A percentile compares a stretch with the other conserved stretches of the same genome.
Evolutionary conservation across 257 asterid species (phyloP).

Genomic region (Solanum sitiens): DNA sequence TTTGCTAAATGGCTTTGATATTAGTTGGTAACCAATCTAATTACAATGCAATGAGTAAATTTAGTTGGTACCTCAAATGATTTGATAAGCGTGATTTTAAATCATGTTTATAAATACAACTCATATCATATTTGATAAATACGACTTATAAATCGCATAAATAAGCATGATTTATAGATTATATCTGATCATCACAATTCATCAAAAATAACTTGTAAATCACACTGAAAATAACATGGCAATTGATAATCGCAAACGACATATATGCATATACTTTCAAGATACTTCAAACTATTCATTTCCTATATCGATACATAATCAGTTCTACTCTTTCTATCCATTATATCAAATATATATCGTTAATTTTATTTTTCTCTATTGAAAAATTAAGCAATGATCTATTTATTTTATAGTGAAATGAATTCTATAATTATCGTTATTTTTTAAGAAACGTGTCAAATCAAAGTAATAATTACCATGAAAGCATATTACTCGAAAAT

Average conservation of each 20-base stretch:
- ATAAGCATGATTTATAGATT: neutral
- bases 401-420: too few relatives aligned
- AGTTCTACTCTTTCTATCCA: neutral
- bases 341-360: neutral
- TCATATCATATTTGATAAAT: neutral
- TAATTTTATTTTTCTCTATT: neutral
- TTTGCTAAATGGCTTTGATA: too few relatives aligned
- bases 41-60: neutral
- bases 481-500: neutral
- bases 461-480: neutral
- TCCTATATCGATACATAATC: neutral
- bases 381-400: accelerated
- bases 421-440: too few relatives aligned
- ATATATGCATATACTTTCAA: neutral
- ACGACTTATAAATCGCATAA: neutral
- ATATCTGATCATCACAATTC: accelerated
- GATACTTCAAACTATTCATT: neutral
- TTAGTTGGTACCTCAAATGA: neutral
- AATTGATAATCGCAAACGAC: neutral
- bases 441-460: accelerated
- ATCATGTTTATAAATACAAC: neutral
- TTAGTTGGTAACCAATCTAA: too few relatives aligned
- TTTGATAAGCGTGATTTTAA: neutral
- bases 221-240: neutral
- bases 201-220: neutral